Evolutionary conservation across 768 basidiomycete genomes (phyloP), one percentile per base, ranked within the genome.

Genomic region (Sarcodon sp.): DNA sequence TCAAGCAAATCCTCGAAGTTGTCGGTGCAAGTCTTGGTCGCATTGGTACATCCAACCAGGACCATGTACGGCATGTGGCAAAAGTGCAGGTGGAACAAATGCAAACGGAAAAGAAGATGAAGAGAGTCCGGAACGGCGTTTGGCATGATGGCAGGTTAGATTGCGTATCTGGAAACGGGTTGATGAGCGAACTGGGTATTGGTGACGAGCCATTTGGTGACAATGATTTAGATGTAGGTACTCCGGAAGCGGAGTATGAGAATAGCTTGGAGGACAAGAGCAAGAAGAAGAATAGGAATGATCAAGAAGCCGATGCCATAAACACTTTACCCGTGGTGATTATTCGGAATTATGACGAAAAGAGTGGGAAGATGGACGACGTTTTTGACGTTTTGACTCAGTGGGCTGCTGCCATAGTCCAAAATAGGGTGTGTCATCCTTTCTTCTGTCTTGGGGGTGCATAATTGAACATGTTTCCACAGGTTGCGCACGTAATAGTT

Each of bases 401-500:
- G 47, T 99, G 94, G 94, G 83, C 79, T 2, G 89, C 87, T 0
- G 71, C 69, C 8, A 66, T 98, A 41, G 79, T 82, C 0, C 89
- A 96, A 59, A 87, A 80, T 53, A 76, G 83, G 69, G 88, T 87
- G 49, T 39, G 66, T 53, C 6, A 9, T 32, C 37, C 18, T 43
- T 18, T 31, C 33, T 21, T 46, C 35, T 33, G 44, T 27, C 21
- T 27, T 27, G 4, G 21, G 21, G 2, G 47, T 15, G 11, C 11
- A 16, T 33, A 16, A 33, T 43, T 48, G 16, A 18, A 44, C 33
- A 47, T 18, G 39, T 7, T 36, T n/a, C 38, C 27, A 38, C 47
- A 91, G 87, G 69, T 89, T 49, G 94, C 94, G 0, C 93, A 98
- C 63, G 90, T 96, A 43, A 69, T 99, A 44, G 79, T 98, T 33